Base-by-base conservation (phyloP, 1,139 yeast genomes). In the Scheffersomyces segobiensis region DNA sequence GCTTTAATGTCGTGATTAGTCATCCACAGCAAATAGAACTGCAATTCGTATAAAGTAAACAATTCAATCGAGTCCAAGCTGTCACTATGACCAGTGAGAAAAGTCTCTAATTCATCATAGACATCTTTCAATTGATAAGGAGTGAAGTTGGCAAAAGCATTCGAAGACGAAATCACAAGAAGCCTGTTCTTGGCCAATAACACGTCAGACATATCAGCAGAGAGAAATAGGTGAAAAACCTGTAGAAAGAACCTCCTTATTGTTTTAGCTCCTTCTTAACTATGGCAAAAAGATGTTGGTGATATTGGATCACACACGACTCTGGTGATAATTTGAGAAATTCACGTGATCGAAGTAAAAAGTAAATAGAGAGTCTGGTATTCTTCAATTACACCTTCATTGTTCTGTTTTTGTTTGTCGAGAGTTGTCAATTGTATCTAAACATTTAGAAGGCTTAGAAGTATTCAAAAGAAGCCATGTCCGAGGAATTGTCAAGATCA, bases 1-100 rank as follows among this genome's bases (percentile, higher is more conserved):
- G 97, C 97, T 63, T 87, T 92, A 1, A 79, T 74, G 67, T 92
- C 97, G 61, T 86, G 82, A 54, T 85, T 79, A n/a, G 91, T 75
- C 60, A 88, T 77, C 50, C 92, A 72, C 2, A 87, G 77, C 53
- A 93, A 77, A 67, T 86, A 87, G 70, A 91, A 91, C 57, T 89
- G 87, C 67, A 91, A 82, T 69, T 91, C 97, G 61, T 87, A 78
- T 48, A 93, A 73, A 18, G 83, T 79, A 69, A 82, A 87, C 60
- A 84, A 78, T 55, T 88, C 91, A 17, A 77, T 70, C 46, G 85
- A 78, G 12, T 75, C 76, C 53, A 80, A 72, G 50, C 62, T 66
- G 58, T 70, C 76, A 22, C 75, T 65, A 56, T 70, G 59, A 21
- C 68, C 56, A 47, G 67, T 61, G 47, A 84, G 67, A 63, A 74